Conservation (phyloP, 164 flowering plant species). For the Magnolia sinica region DNA sequence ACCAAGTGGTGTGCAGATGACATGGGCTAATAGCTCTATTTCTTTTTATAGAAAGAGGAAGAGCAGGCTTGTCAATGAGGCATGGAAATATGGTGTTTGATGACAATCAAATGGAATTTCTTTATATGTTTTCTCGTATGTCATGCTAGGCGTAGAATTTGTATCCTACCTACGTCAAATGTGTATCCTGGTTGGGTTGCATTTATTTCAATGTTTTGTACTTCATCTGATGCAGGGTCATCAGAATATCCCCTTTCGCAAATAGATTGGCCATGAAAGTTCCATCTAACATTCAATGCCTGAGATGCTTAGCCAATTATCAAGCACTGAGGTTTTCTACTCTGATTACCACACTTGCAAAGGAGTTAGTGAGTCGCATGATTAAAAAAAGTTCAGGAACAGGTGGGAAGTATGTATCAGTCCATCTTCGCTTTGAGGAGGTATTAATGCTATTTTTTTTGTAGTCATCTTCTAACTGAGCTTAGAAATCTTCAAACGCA, state of each 20-base stretch:
- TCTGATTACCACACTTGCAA: conserved; percentile 59
- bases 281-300: conserved; percentile 67
- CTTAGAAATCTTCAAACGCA: not conserved
- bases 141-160: too few species aligned
- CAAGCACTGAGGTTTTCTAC: conserved; percentile 70
- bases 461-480: not conserved
- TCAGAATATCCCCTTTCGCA: conserved; percentile 87
- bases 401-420: conserved; percentile 71
- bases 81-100: too few species aligned
- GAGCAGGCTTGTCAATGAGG: too few species aligned
- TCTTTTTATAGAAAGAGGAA: too few species aligned
- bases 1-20: too few species aligned
- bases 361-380: conserved; percentile 60
- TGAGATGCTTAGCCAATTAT: conserved; percentile 82
- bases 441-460: conserved; percentile 26
- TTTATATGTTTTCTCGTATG: too few species aligned
- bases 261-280: conserved; percentile 78
- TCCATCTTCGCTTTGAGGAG: conserved; percentile 95
- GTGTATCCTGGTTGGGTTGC: not conserved
- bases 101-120: too few species aligned
- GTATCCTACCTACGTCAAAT: not conserved
- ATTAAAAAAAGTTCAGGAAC: conserved; percentile 46
- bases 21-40: too few species aligned
- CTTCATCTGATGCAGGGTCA: conserved; percentile 47
- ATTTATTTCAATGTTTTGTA: not conserved